A percentile compares a stretch with the other conserved stretches of the same genome.
Conservation (phyloP, 2,329 filamentous ascomycete genomes). For the Colletotrichum limetticola region DNA sequence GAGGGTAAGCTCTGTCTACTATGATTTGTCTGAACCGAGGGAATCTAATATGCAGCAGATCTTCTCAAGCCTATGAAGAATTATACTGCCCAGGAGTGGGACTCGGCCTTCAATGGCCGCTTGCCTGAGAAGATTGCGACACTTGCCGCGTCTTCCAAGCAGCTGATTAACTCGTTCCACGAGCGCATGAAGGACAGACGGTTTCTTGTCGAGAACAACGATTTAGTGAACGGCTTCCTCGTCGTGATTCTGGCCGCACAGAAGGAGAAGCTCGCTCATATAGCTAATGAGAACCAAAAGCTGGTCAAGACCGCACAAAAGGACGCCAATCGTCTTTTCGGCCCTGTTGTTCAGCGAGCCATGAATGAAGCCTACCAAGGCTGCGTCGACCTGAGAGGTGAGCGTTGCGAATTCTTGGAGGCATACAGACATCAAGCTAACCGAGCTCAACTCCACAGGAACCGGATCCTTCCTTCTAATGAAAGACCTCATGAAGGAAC, state of each 20-base stretch:
- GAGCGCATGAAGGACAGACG: neutral
- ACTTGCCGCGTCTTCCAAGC: neutral
- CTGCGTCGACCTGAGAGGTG: conserved; percentile 1
- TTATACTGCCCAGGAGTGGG: conserved; percentile 38
- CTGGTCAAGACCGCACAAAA: conserved; percentile 30
- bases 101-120: conserved; percentile 39
- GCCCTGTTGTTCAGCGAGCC: neutral
- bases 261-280: neutral
- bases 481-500: conserved; percentile 37
- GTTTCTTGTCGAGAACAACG: conserved; percentile 12
- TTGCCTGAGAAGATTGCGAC: conserved; percentile 26
- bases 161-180: conserved; percentile 8
- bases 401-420: neutral
- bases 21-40: too few relatives aligned
- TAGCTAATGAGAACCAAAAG: neutral
- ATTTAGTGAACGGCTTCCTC: neutral
- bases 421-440: neutral
- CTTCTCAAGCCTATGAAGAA: conserved; percentile 39
- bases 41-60: conserved; percentile 33
- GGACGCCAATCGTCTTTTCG: conserved; percentile 35
- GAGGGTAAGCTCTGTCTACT: neutral
- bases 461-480: conserved; percentile 37
- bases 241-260: neutral
- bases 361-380: neutral
- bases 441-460: conserved; percentile 18